Conservation (phyloP, 306 rosid species). For the Dalbergia cochinchinensis region DNA sequence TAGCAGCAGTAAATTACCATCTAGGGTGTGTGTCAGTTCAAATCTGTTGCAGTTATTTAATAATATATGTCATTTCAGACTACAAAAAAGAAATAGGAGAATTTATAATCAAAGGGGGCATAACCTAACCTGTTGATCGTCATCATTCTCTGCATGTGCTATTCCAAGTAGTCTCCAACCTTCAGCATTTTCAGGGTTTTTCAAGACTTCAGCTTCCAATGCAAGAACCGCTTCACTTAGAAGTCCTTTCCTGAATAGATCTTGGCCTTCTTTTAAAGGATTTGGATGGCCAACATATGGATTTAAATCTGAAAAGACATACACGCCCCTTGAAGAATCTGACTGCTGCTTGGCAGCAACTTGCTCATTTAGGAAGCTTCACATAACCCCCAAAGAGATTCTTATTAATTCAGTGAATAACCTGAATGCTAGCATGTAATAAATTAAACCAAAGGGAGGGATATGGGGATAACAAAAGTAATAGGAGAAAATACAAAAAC, state of each 20-base stretch:
- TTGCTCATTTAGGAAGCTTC: slow-evolving; percentile 87
- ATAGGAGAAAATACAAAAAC: neutral
- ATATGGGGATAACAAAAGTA: neutral
- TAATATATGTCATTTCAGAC: slow-evolving; percentile 21
- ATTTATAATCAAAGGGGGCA: slow-evolving; percentile 39
- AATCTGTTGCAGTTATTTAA: neutral
- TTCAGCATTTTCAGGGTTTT: slow-evolving; percentile 94
- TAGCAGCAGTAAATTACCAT: slow-evolving; percentile 34
- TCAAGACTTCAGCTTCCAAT: slow-evolving; percentile 97
- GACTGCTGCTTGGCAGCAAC: slow-evolving; percentile 65
- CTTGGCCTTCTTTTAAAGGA: slow-evolving; percentile 99
- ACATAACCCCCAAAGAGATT: slow-evolving; percentile 45
- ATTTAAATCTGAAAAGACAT: slow-evolving; percentile 96
- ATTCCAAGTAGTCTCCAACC: slow-evolving; percentile 99
- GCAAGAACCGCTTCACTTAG: slow-evolving; percentile 99
- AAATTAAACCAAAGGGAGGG: neutral
- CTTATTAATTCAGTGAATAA: slow-evolving; percentile 39
- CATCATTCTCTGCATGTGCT: slow-evolving; percentile 99
- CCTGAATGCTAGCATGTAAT: neutral
- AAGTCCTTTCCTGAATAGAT: slow-evolving; percentile 94
- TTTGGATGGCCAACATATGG: slow-evolving; percentile 96
- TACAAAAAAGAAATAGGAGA: slow-evolving; percentile 20
- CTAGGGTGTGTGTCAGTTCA: slow-evolving; percentile 21
- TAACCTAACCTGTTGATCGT: slow-evolving; percentile 97
- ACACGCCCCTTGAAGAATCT: slow-evolving; percentile 84